Evolutionary conservation across 1,284 basidiomycete species (phyloP), one percentile per base, ranked within the genome.

Genomic region (Prillingera fragicola): DNA sequence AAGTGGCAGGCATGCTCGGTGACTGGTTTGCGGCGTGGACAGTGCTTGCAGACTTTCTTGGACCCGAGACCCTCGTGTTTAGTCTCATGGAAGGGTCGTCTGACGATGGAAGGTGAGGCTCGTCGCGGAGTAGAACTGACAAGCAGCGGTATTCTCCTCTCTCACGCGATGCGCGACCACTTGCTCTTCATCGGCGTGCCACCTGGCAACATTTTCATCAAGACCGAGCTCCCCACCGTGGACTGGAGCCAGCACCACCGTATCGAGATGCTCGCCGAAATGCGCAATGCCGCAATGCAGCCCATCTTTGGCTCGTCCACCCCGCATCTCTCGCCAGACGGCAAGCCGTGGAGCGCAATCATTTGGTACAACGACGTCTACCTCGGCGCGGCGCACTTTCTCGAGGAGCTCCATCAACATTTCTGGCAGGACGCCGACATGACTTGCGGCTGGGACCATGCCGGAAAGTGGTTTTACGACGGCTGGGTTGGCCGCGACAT

Each of bases 301-400:
- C 70, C 71, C 2, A 56, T 74, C 28, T 71, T 61, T 52, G 60
- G 64, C 28, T 50, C 52, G 13, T 29, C 49, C 12, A 60, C 63
- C 10, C 34, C 45, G 2, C 56, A 57, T 23, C 50, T 62, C 8
- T 43, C 59, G 5, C 70, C 67, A 14, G 68, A 71, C 41, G 63
- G 64, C 9, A 48, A 59, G 22, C 60, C 64, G 9, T 66, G 64
- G 65, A 54, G 60, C 1, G 64, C 59, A 2, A 55, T 74, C 19
- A 48, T 75, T 0, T 74, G 65, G 55, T 60, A 74, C 61, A 74
- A 74, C 57, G 74, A 74, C 49, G 72, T 74, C 12, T 70, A 71
- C 35, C 57, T 69, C 23, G 69, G 66, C 27, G 68, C 70, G 6
- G 46, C 55, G 13, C 73, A 75, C 50, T 61, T 69, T 18, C 58